Percentiles rank a stretch among this genome's conserved stretches.
phyloP scores from a whole-genome alignment of 2,329 filamentous ascomycete species.

The Penicillium sp. region DNA sequence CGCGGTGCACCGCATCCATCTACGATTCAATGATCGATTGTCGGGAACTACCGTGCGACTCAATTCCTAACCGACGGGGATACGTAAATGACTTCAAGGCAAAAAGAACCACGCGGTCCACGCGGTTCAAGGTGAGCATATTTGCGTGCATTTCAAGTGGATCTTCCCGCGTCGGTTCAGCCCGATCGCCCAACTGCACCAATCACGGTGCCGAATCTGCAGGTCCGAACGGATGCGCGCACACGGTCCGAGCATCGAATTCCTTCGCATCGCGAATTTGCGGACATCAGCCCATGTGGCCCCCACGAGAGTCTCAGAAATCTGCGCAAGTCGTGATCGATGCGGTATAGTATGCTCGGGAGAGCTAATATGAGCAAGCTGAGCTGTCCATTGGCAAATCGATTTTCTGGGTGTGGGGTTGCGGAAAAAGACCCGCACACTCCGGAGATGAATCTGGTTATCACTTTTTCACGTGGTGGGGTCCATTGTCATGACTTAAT shows the following conservation, averaged over 20 bases:
- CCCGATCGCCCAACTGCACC: not conserved
- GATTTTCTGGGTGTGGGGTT: not conserved
- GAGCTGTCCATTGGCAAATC: not conserved
- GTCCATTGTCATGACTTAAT: not conserved
- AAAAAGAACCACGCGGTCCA: not conserved
- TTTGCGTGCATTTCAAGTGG: conserved; percentile 18
- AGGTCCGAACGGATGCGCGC: not conserved
- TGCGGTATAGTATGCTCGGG: not conserved
- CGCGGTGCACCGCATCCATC: no score
- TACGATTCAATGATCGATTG: not conserved
- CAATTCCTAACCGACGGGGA: no score
- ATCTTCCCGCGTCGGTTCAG: conserved; percentile 5
- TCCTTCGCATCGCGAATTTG: not conserved
- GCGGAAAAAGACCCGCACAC: not conserved
- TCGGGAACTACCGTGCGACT: no score
- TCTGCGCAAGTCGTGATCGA: not conserved
- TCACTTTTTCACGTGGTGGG: not conserved
- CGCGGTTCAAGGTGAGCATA: conserved; percentile 11
- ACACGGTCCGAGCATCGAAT: not conserved
- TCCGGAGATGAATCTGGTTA: not conserved
- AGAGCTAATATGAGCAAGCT: not conserved
- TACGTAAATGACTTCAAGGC: not conserved
- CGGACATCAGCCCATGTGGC: not conserved
- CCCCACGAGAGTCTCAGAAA: not conserved
- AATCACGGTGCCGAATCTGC: not conserved